phyloP scores from a whole-genome alignment of 805 yeast species.

The Ogataea nonfermentans region DNA sequence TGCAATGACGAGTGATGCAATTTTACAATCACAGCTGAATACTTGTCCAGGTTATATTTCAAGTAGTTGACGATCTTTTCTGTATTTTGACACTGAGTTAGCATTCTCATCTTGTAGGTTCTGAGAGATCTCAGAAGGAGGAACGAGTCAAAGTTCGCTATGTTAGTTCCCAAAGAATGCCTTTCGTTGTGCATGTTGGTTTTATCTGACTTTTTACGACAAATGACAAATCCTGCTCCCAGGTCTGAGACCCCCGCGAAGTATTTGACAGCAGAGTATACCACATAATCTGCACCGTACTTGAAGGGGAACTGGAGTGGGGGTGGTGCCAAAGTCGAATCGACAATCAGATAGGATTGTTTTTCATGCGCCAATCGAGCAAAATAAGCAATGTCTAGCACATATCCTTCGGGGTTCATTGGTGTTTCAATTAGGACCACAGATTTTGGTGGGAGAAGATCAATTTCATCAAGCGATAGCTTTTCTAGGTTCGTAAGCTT shows the following conservation, averaged over 20 bases:
- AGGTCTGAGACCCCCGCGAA: slow-evolving; percentile 56
- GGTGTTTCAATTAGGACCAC: slow-evolving; percentile 53
- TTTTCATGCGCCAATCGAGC: slow-evolving; percentile 43
- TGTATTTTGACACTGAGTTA: slow-evolving; percentile 46
- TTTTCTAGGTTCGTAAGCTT: slow-evolving; percentile 42
- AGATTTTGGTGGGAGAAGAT: slow-evolving; percentile 39
- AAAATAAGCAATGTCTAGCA: slow-evolving; percentile 41
- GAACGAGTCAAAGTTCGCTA: slow-evolving; percentile 50
- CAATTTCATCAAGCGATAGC: slow-evolving; percentile 35
- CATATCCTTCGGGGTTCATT: slow-evolving; percentile 50
- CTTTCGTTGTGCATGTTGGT: slow-evolving; percentile 40
- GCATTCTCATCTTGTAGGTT: slow-evolving; percentile 50
- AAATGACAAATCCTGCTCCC: slow-evolving; percentile 50
- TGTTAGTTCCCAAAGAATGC: slow-evolving; percentile 47
- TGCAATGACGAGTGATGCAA: slow-evolving; percentile 50
- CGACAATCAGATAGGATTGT: slow-evolving; percentile 46
- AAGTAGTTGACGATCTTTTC: slow-evolving; percentile 41
- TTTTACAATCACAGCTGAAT: slow-evolving; percentile 35
- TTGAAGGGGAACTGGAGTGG: slow-evolving; percentile 52
- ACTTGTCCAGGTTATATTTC: slow-evolving; percentile 33
- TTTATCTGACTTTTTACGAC: slow-evolving; percentile 36
- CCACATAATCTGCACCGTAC: slow-evolving; percentile 50
- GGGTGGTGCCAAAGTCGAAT: slow-evolving; percentile 57
- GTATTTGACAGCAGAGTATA: slow-evolving; percentile 57
- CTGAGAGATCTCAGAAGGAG: slow-evolving; percentile 47